Evolutionary conservation across 2,329 filamentous ascomycete genomes (phyloP).

Genomic region (Keithomyces neogunnii): DNA sequence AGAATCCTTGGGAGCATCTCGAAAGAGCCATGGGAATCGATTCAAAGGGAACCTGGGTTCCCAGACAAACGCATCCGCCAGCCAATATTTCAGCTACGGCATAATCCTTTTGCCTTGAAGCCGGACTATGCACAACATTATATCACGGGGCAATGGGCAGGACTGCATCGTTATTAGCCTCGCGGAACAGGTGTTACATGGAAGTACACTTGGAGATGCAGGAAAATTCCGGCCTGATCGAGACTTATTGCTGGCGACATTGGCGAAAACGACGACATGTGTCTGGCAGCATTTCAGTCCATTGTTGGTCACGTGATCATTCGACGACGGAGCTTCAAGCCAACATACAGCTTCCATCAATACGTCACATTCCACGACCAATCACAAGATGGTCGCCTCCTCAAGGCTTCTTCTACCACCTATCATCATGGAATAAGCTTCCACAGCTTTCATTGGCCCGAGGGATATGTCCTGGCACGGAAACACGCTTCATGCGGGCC

Average conservation of each 20-base stretch:
- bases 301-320: background rate
- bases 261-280: no score
- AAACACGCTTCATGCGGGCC: background rate
- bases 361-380: background rate
- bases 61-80: slow-evolving; percentile 2
- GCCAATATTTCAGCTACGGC: background rate
- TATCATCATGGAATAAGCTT: background rate
- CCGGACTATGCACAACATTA: no score
- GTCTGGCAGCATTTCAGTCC: background rate
- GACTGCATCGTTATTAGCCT: background rate
- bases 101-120: background rate
- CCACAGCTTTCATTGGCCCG: background rate
- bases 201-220: no score
- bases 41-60: slow-evolving; percentile 37
- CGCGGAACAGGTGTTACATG: no score
- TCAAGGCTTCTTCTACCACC: background rate
- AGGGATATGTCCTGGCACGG: background rate
- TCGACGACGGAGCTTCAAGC: background rate
- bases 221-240: no score
- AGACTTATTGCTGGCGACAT: no score
- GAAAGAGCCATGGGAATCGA: slow-evolving; percentile 38
- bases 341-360: background rate
- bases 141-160: background rate
- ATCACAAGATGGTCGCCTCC: background rate
- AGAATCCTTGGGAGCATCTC: slow-evolving; percentile 62